phyloP scores from a whole-genome alignment of 2,329 filamentous ascomycete species.

The Teratosphaeria destructans region DNA sequence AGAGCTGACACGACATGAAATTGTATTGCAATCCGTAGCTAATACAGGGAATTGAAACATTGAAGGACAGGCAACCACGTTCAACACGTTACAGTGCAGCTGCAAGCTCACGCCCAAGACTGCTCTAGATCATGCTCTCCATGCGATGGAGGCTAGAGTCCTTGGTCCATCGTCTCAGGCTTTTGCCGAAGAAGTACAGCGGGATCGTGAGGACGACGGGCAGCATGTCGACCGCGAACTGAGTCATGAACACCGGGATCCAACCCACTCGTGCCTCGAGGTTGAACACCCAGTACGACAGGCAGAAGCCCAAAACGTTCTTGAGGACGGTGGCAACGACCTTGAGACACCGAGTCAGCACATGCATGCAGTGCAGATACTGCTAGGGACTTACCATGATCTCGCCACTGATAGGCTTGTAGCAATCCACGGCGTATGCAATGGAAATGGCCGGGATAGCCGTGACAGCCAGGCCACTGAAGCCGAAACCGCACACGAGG shows the following conservation, averaged over 20 bases:
- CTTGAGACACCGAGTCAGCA: neutral
- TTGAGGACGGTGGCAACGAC: slow-evolving; percentile 26
- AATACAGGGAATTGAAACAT: too few relatives aligned
- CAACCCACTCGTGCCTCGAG: slow-evolving; percentile 29
- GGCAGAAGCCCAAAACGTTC: slow-evolving; percentile 35
- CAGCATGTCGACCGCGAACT: slow-evolving; percentile 31
- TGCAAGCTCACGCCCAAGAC: neutral
- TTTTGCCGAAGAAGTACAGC: slow-evolving; percentile 35
- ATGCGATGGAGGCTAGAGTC: slow-evolving; percentile 27
- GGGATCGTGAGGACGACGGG: slow-evolving; percentile 31
- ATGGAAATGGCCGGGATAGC: slow-evolving; percentile 34
- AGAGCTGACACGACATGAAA: too few relatives aligned
- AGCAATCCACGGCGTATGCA: slow-evolving; percentile 38
- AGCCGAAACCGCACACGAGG: slow-evolving; percentile 39
- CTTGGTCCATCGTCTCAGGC: slow-evolving; percentile 29
- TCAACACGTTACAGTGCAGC: neutral
- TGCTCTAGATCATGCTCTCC: slow-evolving; percentile 22
- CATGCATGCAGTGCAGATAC: neutral
- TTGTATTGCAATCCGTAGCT: too few relatives aligned
- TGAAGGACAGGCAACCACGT: neutral
- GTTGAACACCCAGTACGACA: slow-evolving; percentile 34
- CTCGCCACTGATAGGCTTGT: slow-evolving; percentile 37
- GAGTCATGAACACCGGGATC: slow-evolving; percentile 34
- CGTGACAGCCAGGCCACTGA: slow-evolving; percentile 32
- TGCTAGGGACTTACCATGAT: slow-evolving; percentile 35